Conservation (phyloP, 176 grass and related monocot species). For the Echinochloa phyllopogon region DNA sequence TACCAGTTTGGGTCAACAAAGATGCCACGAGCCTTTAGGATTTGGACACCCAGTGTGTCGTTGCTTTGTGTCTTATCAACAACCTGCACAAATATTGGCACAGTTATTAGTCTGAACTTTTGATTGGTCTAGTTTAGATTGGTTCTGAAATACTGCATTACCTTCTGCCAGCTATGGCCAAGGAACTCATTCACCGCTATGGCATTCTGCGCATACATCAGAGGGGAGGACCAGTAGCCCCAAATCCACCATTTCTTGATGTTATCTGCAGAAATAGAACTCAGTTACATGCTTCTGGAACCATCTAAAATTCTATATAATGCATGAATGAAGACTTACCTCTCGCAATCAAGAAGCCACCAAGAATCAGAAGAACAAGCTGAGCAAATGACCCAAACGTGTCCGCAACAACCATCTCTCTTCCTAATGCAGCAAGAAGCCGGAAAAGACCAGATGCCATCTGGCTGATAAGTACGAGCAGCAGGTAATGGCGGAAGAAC, state of each 20-base stretch:
- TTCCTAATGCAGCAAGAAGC: slow-evolving; percentile 85
- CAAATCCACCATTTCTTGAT: slow-evolving; percentile 97
- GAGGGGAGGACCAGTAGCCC: slow-evolving; percentile 94
- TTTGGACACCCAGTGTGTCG: slow-evolving; percentile 65
- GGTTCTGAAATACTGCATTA: slow-evolving; percentile 39
- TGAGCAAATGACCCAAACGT: slow-evolving; percentile 95
- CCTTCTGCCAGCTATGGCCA: slow-evolving; percentile 78
- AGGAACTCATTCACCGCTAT: slow-evolving; percentile 92
- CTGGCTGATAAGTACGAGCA: slow-evolving; percentile 91
- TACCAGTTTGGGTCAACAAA: slow-evolving; percentile 95
- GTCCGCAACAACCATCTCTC: slow-evolving; percentile 97
- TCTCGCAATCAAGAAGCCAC: slow-evolving; percentile 90
- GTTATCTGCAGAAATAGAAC: slow-evolving; percentile 58
- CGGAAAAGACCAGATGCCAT: slow-evolving; percentile 93
- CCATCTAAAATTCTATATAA: background rate
- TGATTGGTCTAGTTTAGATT: background rate
- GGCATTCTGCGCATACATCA: slow-evolving; percentile 98
- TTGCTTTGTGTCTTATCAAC: slow-evolving; percentile 46
- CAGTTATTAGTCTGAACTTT: slow-evolving; percentile 16
- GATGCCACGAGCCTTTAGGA: slow-evolving; percentile 68
- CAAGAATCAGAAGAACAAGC: slow-evolving; percentile 92
- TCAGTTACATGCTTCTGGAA: slow-evolving; percentile 12
- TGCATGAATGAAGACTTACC: slow-evolving; percentile 51
- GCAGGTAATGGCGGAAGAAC: slow-evolving; percentile 90
- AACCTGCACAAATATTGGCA: slow-evolving; percentile 41